Evolutionary conservation across 306 rosid genomes (phyloP), one percentile per base, ranked within the genome.

Genomic region (Ziziphus jujuba): DNA sequence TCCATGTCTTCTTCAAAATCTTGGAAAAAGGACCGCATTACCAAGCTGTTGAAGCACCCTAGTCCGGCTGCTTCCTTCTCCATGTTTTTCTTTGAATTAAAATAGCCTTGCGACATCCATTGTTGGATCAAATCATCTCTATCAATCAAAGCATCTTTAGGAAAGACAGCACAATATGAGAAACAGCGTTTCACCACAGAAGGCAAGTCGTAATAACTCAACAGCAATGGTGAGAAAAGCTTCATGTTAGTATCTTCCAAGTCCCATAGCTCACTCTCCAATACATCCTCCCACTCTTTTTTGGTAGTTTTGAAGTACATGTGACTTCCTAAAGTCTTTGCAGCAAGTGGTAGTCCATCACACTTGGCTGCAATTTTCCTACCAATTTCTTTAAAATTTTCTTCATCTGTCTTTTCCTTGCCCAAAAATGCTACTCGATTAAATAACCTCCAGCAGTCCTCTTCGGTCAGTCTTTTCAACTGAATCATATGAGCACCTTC

Each of bases 361-460:
- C 69, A 63, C 57, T 63, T 72, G 9, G 9, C 25, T 0, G 60
- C 76, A 54, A 72, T 72, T 22, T 63, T 38, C 13, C 17, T n/a
- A 4, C 67, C 74, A 50, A 60, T 47, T 11, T 9, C 59, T 50
- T 70, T 67, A 5, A 70, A 36, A 2, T 20, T 9, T 10, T 17
- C 0, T 5, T 12, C 4, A 7, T 49, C 59, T 3, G 31, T 10
- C 9, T 3, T 10, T n/a, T 21, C n/a, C 52, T 54, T 44, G 0
- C 17, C 38, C 5, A 20, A 45, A 22, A 70, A 59, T 31, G 59
- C 74, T 2, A 19, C 10, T 17, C 48, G 50, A 9, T 17, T 19
- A 9, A 70, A 34, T 20, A 70, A 3, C 9, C 38, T 33, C 59
- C 57, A 70, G 34, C 74, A 70, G 7, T 59, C 17, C 24, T 70